phyloP scores from a whole-genome alignment of 179 eudicot genomes.

The Spergularia azorica region DNA sequence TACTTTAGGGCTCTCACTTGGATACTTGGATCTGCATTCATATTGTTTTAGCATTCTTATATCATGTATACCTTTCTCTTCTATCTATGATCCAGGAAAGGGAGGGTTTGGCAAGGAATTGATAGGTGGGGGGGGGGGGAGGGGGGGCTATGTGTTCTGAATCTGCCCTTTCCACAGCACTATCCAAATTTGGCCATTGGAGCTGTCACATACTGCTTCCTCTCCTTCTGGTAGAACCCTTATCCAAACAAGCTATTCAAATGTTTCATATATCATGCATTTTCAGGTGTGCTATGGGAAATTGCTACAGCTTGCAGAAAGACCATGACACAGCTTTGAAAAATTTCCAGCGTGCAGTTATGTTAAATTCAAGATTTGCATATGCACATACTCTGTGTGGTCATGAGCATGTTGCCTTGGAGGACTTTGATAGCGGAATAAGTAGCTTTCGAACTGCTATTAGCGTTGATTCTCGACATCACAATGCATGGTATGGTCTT shows the following conservation, averaged over 20 bases:
- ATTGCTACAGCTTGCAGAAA: slow-evolving; percentile 96
- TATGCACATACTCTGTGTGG: slow-evolving; percentile 99
- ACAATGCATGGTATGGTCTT: slow-evolving; percentile 99
- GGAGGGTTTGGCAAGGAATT: background rate
- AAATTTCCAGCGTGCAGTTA: slow-evolving; percentile 90
- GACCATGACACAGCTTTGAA: slow-evolving; percentile 98
- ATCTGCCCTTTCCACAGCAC: background rate
- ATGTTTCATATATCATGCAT: background rate
- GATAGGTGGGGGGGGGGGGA: background rate
- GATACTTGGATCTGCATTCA: background rate
- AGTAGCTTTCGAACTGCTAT: slow-evolving; percentile 88
- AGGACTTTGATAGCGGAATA: slow-evolving; percentile 92
- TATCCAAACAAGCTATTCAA: background rate
- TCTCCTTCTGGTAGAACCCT: background rate
- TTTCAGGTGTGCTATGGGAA: slow-evolving; percentile 98
- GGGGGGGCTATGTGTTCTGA: too few relatives aligned
- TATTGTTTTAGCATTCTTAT: background rate
- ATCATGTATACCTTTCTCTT: background rate
- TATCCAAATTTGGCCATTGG: too few relatives aligned
- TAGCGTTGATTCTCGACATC: slow-evolving; percentile 84
- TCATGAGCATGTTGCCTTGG: slow-evolving; percentile 96
- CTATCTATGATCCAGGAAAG: background rate
- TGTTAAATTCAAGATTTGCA: slow-evolving; percentile 77
- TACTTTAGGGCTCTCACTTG: background rate
- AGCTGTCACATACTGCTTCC: background rate